These are phyloP conservation scores for Polytrichum formosum DNA, from an alignment of 225 moss, liverwort and hornwort genomes.

Conservation along the genomic window DNA sequence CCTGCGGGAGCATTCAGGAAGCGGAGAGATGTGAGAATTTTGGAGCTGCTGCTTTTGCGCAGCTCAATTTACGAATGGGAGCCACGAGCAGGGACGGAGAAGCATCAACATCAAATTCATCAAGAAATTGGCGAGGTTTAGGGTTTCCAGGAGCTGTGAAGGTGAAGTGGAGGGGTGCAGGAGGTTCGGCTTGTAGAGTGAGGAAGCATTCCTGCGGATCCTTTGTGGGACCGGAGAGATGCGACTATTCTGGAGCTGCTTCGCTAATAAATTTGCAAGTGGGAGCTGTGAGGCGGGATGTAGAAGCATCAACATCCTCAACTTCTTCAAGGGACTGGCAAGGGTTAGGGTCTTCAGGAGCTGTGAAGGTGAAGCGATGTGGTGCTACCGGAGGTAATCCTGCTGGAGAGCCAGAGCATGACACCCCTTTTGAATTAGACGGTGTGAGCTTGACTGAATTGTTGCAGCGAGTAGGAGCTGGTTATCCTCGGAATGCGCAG, in stretches of 20 bases:
- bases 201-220: no score
- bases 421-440: slow-evolving; percentile 12
- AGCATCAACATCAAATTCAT: no score
- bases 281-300: slow-evolving; percentile 11
- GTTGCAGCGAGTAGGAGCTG: slow-evolving; percentile 42
- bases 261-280: background rate
- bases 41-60: no score
- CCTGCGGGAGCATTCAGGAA: no score
- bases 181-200: no score
- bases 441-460: slow-evolving; percentile 42
- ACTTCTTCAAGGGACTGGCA: background rate
- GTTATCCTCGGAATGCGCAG: slow-evolving; percentile 22
- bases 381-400: background rate
- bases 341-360: slow-evolving; percentile 14
- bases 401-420: no score
- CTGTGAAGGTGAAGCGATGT: slow-evolving; percentile 13
- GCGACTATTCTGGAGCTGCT: slow-evolving; percentile 3
- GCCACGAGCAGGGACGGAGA: no score
- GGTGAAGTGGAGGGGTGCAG: no score
- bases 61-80: no score
- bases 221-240: background rate
- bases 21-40: no score
- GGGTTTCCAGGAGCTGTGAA: no score
- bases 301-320: slow-evolving; percentile 17
- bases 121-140: no score